phyloP scores from a whole-genome alignment of 169 alveolate species.

The Plasmodium sp. region DNA sequence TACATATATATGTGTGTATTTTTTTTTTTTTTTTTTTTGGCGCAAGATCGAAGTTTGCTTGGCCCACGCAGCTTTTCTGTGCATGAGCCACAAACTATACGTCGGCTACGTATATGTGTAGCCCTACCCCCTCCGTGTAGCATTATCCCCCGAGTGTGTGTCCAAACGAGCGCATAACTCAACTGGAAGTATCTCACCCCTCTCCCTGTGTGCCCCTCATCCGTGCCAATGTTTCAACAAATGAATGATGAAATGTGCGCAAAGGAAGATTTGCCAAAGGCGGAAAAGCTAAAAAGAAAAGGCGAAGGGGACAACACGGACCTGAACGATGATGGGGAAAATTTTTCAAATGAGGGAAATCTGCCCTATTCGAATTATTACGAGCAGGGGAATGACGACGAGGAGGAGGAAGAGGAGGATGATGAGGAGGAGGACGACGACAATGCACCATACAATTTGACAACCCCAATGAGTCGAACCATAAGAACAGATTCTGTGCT shows the following conservation, averaged over 20 bases:
- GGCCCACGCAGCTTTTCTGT: background rate
- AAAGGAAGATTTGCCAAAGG: slow-evolving; percentile 26
- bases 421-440: background rate
- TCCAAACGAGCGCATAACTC: background rate
- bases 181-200: background rate
- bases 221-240: background rate
- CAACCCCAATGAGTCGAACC: background rate
- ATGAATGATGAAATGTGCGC: slow-evolving; percentile 40
- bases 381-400: background rate
- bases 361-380: background rate
- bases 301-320: background rate
- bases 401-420: background rate
- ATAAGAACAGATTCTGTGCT: background rate
- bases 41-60: background rate
- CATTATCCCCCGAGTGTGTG: background rate
- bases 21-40: background rate
- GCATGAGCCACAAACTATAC: background rate
- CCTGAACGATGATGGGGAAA: background rate
- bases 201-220: background rate
- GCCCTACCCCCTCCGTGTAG: background rate
- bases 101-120: background rate
- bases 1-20: background rate
- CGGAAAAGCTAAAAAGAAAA: slow-evolving; percentile 1
- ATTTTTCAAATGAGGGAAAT: background rate
- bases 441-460: slow-evolving; percentile 1